Base-by-base conservation (phyloP, 805 yeast genomes). In the Cyberlindnera meyerae region DNA sequence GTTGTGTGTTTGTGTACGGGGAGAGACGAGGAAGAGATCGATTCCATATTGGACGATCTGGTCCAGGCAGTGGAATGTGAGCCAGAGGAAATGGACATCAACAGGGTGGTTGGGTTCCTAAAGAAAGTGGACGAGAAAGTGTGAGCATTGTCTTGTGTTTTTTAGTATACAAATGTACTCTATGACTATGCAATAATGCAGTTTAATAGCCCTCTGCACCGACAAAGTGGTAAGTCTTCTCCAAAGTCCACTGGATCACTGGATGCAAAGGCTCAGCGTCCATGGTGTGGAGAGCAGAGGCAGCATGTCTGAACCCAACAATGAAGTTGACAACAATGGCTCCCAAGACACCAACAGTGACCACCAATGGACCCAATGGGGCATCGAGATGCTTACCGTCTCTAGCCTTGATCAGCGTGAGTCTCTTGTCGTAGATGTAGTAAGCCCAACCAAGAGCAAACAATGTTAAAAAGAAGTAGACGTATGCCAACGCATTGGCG, bases 401-500 rank as follows among this genome's bases (percentile, higher is more conserved):
- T 60, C 97, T 77, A 58, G 77, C 79, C 57, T 71, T 75, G 57
- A 90, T 93, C 38, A 81, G 71, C 24, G 68, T 70, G 47, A 89
- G 66, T 57, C 98, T 75, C 47, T 67, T 70, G 55, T 76, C 63
- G 62, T 84, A 90, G 37, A 83, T 77, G 43, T 66, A 70, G 62
- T 87, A 90, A 18, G 95, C 95, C 98, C 98, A 90, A 18, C 76
- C 48, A 30, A 95, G 90, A 29, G 87, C 70, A 58, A 89, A 88
- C 15, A 90, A 48, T 0, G 97, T 87, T 49, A 93, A 66, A 0
- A 62, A 80, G 59, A 90, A 89, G 64, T 89, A 82, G 29, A 78
- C 57, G 58, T 83, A 85, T 0, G 97, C 95, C 49, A 89, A 64
- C 36, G 62, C 52, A 15, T 75, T 76, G 1, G 96, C 90, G 27